Evolutionary conservation across 2,329 filamentous ascomycete species (phyloP).

Genomic region (Cadophora luteo-olivacea): DNA sequence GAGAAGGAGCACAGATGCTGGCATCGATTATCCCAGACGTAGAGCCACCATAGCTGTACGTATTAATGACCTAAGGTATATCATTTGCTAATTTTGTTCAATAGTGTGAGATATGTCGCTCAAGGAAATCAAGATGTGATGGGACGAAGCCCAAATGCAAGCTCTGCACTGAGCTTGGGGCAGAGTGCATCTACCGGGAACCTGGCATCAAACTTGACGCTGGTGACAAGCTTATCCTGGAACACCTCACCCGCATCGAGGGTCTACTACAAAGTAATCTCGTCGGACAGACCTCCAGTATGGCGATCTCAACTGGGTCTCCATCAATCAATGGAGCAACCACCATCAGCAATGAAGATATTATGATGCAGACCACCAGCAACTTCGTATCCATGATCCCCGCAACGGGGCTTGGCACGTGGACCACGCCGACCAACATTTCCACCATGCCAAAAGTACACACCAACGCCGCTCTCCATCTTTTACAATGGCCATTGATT

Average conservation of each 20-base stretch:
- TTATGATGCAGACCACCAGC: slow-evolving; percentile 51
- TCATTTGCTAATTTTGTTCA: slow-evolving; percentile 28
- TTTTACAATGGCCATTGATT: slow-evolving; percentile 83
- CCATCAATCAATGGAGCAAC: slow-evolving; percentile 70
- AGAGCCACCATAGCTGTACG: slow-evolving; percentile 71
- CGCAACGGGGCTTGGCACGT: slow-evolving; percentile 73
- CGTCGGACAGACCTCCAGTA: slow-evolving; percentile 55
- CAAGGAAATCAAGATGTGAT: slow-evolving; percentile 80
- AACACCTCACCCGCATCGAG: slow-evolving; percentile 79
- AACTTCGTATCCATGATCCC: slow-evolving; percentile 62
- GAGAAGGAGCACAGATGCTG: slow-evolving; percentile 65
- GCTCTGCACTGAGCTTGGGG: slow-evolving; percentile 81
- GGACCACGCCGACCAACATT: slow-evolving; percentile 72
- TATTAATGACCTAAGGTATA: slow-evolving; percentile 31
- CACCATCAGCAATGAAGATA: slow-evolving; percentile 63
- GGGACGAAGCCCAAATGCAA: slow-evolving; percentile 84
- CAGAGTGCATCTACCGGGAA: slow-evolving; percentile 84
- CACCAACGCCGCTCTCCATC: slow-evolving; percentile 79
- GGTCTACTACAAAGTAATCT: slow-evolving; percentile 76
- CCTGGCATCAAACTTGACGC: slow-evolving; percentile 87
- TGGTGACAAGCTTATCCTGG: slow-evolving; percentile 84
- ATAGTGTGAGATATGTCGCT: slow-evolving; percentile 82
- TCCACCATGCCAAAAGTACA: slow-evolving; percentile 87
- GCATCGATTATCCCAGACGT: slow-evolving; percentile 67
- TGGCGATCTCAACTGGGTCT: slow-evolving; percentile 65